A percentile compares a stretch with the other conserved stretches of the same genome.
These are phyloP conservation scores for Xylaria grammica DNA, from an alignment of 495 filamentous ascomycete species.

Conservation along the genomic window DNA sequence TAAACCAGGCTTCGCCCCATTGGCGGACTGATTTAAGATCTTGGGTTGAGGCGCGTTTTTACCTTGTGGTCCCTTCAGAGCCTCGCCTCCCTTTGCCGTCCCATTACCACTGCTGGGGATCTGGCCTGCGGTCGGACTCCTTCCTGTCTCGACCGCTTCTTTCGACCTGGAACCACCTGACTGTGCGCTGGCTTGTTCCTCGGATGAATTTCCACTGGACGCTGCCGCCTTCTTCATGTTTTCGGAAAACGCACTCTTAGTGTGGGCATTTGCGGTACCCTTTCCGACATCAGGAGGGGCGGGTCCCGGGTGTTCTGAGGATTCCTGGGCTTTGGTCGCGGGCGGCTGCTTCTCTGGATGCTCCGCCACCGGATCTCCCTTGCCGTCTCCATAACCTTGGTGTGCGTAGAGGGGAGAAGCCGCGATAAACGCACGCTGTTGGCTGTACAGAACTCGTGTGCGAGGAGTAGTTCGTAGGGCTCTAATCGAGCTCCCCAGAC, in stretches of 20 bases:
- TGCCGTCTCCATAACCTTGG: constrained; percentile 42
- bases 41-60: constrained; percentile 49
- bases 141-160: constrained; percentile 46
- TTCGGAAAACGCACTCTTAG: constrained; percentile 32
- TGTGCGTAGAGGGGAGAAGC: constrained; percentile 21
- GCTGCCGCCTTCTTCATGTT: constrained; percentile 33
- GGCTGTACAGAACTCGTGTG: constrained; percentile 26
- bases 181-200: constrained; percentile 45
- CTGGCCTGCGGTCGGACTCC: constrained; percentile 34
- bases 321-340: constrained; percentile 32
- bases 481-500: constrained; percentile 28
- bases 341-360: constrained; percentile 37
- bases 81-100: constrained; percentile 40
- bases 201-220: constrained; percentile 36
- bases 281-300: constrained; percentile 37
- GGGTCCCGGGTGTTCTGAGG: constrained; percentile 43
- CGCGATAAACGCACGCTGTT: constrained; percentile 25
- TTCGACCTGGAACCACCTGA: constrained; percentile 53
- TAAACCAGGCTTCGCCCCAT: constrained; percentile 40
- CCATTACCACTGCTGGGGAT: constrained; percentile 42
- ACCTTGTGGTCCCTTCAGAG: constrained; percentile 46
- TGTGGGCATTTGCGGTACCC: constrained; percentile 30
- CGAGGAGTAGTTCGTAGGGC: constrained; percentile 27
- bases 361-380: constrained; percentile 38
- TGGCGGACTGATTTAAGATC: constrained; percentile 48